These are phyloP conservation scores for Silene coronaria DNA, from an alignment of 179 eudicot genomes.

Conservation along the genomic window DNA sequence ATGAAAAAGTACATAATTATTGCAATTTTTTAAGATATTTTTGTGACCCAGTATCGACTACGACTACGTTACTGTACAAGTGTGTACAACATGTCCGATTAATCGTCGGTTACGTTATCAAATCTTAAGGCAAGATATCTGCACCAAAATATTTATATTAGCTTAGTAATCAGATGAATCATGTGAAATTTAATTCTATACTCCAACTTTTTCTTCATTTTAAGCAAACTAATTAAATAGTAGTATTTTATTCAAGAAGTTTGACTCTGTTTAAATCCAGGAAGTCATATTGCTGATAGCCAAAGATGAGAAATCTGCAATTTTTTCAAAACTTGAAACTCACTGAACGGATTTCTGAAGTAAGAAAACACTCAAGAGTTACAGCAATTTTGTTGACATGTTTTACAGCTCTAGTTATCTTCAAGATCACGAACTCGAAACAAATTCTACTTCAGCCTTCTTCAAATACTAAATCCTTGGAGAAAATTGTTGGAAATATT, in stretches of 20 bases:
- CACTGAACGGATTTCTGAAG: conserved; percentile 11
- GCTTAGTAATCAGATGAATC: background rate
- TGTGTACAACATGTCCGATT: no score
- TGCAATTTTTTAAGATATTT: no score
- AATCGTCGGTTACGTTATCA: no score
- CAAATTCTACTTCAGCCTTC: background rate
- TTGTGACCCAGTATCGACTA: no score
- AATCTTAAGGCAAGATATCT: no score
- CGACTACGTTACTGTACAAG: no score
- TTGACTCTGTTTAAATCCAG: background rate
- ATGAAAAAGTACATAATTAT: no score
- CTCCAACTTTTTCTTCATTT: background rate
- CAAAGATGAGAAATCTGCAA: conserved; percentile 18
- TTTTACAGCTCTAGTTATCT: conserved; percentile 13
- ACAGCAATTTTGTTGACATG: conserved; percentile 5
- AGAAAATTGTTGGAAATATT: background rate
- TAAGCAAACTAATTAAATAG: background rate
- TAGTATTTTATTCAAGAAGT: background rate
- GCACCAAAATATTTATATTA: no score
- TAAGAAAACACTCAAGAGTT: conserved; percentile 10
- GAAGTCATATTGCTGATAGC: background rate
- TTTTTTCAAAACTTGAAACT: conserved; percentile 14
- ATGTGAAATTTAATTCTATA: no score
- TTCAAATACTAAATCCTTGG: background rate
- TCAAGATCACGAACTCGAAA: conserved; percentile 8